Percentiles rank a stretch among this genome's conserved stretches.
phyloP scores from a whole-genome alignment of 192 early-diverging fungal species.

The Umbelopsis sp. region DNA sequence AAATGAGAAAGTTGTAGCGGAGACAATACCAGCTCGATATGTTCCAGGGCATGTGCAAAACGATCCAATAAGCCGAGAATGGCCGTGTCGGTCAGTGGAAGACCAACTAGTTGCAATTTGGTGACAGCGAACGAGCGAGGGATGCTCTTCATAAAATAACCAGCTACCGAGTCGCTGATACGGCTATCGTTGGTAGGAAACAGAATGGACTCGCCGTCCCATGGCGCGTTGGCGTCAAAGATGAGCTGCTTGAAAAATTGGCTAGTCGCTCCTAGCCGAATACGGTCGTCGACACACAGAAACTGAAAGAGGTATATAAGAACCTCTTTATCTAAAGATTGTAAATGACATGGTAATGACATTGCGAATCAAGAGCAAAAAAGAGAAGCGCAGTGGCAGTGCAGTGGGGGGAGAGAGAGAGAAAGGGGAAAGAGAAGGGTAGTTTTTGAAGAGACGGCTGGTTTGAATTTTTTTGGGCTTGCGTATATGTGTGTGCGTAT shows the following conservation, averaged over 20 bases:
- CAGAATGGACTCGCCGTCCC: neutral
- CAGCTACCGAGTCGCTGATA: conserved; percentile 11
- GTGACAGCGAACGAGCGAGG: conserved; percentile 11
- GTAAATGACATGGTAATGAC: conserved; percentile 12
- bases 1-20: conserved; percentile 6
- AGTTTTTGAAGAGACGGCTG: no score
- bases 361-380: neutral
- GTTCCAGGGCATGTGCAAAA: conserved; percentile 13
- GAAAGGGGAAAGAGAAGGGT: neutral
- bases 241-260: conserved; percentile 6
- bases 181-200: conserved; percentile 13
- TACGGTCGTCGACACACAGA: neutral
- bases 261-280: neutral
- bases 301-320: conserved; percentile 5
- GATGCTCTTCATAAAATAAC: conserved; percentile 14
- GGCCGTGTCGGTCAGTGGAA: conserved; percentile 16
- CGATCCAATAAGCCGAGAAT: conserved; percentile 13
- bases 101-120: neutral
- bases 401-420: no score
- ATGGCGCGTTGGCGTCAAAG: conserved; percentile 21
- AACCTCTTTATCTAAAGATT: conserved; percentile 6
- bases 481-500: no score
- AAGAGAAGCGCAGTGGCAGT: neutral
- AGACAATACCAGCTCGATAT: conserved; percentile 8
- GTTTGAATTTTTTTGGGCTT: conserved; percentile 2